Evolutionary conservation across 495 filamentous ascomycete genomes (phyloP).

Genomic region (Trichocladium uniseriatum): DNA sequence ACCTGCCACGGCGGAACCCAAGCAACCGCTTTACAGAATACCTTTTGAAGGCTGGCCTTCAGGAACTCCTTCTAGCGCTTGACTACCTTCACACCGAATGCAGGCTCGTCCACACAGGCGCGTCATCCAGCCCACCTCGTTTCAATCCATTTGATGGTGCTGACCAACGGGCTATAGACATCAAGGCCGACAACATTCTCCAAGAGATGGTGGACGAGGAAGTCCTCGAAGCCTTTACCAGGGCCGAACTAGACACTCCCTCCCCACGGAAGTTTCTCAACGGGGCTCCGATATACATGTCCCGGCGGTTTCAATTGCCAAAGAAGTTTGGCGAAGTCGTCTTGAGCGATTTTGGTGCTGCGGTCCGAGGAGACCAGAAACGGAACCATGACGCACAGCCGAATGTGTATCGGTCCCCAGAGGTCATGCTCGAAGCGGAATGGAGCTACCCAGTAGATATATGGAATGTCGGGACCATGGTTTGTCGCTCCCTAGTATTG

Average conservation of each 20-base stretch:
- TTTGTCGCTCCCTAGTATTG: conserved; percentile 14
- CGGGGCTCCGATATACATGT: conserved; percentile 22
- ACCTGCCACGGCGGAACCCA: conserved; percentile 24
- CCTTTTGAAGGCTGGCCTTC: conserved; percentile 27
- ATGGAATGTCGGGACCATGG: conserved; percentile 44
- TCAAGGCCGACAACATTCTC: conserved; percentile 31
- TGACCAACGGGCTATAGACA: conserved; percentile 11
- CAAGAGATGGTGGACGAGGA: conserved; percentile 15
- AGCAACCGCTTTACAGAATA: conserved; percentile 17
- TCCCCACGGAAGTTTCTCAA: conserved; percentile 23
- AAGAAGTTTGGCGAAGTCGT: conserved; percentile 21
- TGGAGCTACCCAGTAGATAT: conserved; percentile 43
- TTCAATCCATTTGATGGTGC: background rate
- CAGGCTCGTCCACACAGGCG: conserved; percentile 39
- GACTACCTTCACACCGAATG: conserved; percentile 37
- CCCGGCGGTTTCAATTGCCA: conserved; percentile 16
- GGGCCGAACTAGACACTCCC: conserved; percentile 21
- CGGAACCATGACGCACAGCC: conserved; percentile 24
- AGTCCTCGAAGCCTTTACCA: conserved; percentile 12
- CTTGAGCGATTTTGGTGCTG: conserved; percentile 42
- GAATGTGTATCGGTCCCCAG: conserved; percentile 38
- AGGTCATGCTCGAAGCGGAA: conserved; percentile 37
- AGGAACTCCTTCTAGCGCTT: conserved; percentile 30
- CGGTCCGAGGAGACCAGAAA: conserved; percentile 23
- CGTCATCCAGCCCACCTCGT: background rate